Percentiles rank a stretch among this genome's conserved stretches.
phyloP scores from a whole-genome alignment of 2,329 filamentous ascomycete genomes.

The Talaromyces sp. region DNA sequence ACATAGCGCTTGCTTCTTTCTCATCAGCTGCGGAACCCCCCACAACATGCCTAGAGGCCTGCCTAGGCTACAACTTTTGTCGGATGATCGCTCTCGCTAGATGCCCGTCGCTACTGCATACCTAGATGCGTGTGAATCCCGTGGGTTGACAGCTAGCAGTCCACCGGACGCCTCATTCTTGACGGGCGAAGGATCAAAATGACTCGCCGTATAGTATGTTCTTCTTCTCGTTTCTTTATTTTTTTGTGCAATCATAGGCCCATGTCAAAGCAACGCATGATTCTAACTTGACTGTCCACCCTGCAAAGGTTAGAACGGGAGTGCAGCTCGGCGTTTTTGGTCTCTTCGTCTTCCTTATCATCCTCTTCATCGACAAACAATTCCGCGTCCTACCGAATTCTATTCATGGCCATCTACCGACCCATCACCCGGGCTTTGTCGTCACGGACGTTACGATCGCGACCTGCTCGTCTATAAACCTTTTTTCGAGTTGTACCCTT shows the following conservation, averaged over 20 bases:
- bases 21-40: not conserved
- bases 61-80: not conserved
- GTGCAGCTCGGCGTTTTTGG: conserved; percentile 69
- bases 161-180: conserved; percentile 10
- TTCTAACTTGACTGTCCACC: conserved; percentile 12
- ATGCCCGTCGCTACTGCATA: not conserved
- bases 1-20: not conserved
- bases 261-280: not conserved
- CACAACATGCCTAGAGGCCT: conserved; percentile 16
- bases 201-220: conserved; percentile 44
- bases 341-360: conserved; percentile 64
- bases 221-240: not conserved
- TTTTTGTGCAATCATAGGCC: not conserved
- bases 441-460: conserved; percentile 80
- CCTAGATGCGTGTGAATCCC: not conserved
- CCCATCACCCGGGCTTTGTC: conserved; percentile 78
- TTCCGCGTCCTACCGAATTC: conserved; percentile 81
- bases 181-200: conserved; percentile 23
- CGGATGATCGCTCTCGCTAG: conserved; percentile 11
- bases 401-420: conserved; percentile 82
- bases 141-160: conserved; percentile 6
- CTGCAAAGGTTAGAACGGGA: conserved; percentile 58
- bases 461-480: conserved; percentile 71
- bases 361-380: conserved; percentile 81
- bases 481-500: conserved; percentile 72